Percentiles rank a stretch among this genome's conserved stretches.
Conservation (phyloP, 495 filamentous ascomycete genomes). For the Aspergillus incahuasiensis region DNA sequence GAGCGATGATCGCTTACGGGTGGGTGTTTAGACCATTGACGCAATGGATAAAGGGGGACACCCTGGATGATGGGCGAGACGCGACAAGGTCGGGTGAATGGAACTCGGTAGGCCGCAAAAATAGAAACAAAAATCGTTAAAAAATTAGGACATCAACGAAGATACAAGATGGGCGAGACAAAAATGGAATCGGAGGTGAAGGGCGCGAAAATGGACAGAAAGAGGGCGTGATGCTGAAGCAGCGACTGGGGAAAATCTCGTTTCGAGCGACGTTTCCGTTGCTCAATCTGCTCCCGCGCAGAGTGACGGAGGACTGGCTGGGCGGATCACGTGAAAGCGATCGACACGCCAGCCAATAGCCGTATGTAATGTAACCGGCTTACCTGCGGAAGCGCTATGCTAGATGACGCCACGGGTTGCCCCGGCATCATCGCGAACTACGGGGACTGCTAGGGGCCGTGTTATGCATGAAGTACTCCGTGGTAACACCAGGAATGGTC, state of each 20-base stretch:
- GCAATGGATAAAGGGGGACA: conserved; percentile 14
- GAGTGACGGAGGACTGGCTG: conserved; percentile 2
- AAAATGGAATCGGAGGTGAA: conserved; percentile 4
- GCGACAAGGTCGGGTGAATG: neutral
- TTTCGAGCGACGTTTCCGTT: conserved; percentile 1
- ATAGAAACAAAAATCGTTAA: conserved; percentile 7
- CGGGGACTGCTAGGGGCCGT: neutral
- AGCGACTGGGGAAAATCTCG: conserved; percentile 9
- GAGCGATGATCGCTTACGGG: conserved; percentile 8
- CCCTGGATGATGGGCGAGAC: conserved; percentile 4
- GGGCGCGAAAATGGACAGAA: conserved; percentile 5
- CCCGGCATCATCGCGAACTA: neutral
- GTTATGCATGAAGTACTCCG: neutral
- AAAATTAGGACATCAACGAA: neutral
- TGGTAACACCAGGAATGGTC: neutral
- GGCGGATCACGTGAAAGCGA: neutral
- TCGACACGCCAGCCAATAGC: conserved; percentile 4
- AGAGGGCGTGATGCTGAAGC: conserved; percentile 9
- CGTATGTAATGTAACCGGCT: conserved; percentile 10
- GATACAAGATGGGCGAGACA: neutral
- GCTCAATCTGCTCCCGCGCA: neutral
- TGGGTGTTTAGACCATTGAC: conserved; percentile 17
- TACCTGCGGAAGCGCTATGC: conserved; percentile 10
- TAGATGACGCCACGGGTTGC: conserved; percentile 17
- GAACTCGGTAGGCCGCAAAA: neutral